phyloP scores from a whole-genome alignment of 257 asterid species.

The Nicotiana tabacum region DNA sequence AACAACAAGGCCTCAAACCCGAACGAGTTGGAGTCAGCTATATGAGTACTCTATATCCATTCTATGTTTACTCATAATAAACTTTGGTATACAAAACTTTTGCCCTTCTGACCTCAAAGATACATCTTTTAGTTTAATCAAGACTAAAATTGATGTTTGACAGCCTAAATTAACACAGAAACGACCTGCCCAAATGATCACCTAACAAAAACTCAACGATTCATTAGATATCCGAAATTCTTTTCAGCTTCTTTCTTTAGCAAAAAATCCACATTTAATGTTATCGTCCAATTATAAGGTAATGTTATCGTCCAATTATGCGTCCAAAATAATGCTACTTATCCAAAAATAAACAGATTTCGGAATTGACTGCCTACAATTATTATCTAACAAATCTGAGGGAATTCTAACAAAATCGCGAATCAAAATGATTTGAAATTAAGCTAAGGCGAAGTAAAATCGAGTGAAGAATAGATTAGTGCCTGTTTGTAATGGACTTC shows the following conservation, averaged over 20 bases:
- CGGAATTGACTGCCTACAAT: not conserved
- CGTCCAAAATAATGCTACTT: not conserved
- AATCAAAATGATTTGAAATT: not conserved
- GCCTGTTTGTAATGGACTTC: slow-evolving; percentile 73
- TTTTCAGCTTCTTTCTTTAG: not conserved
- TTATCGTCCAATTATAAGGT: not conserved
- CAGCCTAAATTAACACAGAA: not conserved
- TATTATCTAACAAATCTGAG: not conserved
- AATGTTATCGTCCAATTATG: not conserved
- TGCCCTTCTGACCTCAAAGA: not conserved
- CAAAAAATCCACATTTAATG: not conserved
- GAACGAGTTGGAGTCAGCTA: not conserved
- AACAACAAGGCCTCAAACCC: not conserved
- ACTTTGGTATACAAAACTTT: not conserved
- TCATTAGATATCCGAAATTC: not conserved
- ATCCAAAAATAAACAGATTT: not conserved
- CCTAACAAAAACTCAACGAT: not conserved
- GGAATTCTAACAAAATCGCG: not conserved
- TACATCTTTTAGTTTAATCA: not conserved
- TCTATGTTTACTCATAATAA: not conserved
- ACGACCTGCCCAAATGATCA: not conserved
- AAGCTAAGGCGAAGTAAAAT: not conserved
- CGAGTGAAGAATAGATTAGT: not conserved
- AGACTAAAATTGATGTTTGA: not conserved
- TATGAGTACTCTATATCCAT: not conserved